phyloP scores from a whole-genome alignment of 441 rosid genomes.

The Raphanus hybrid region DNA sequence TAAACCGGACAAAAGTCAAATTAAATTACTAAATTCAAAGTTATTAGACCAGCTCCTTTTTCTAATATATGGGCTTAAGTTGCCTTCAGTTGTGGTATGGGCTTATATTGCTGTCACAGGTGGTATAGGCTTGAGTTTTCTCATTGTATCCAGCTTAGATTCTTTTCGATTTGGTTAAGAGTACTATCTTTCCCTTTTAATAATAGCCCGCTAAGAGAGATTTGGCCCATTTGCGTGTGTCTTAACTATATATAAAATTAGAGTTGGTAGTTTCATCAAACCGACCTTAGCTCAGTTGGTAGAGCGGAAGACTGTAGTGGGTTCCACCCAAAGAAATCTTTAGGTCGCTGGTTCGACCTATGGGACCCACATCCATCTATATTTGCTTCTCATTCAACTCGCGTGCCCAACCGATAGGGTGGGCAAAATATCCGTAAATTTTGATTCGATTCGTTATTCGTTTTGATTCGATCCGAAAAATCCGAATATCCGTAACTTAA shows the following conservation, averaged over 20 bases:
- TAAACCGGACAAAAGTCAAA: background rate
- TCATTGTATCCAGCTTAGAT: background rate
- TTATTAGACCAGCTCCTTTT: background rate
- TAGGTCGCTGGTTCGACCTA: conserved; percentile 48
- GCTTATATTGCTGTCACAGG: no score
- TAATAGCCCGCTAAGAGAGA: background rate
- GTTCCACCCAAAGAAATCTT: conserved; percentile 24
- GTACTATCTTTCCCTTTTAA: no score
- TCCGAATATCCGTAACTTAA: no score
- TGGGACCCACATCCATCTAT: no score
- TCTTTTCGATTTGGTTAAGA: background rate
- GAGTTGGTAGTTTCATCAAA: no score
- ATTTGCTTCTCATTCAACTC: background rate
- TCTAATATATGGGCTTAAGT: background rate
- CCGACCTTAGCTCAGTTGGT: conserved; percentile 98
- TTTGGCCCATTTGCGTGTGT: background rate
- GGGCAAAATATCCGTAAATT: no score
- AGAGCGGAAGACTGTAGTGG: conserved; percentile 94
- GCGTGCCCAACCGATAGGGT: no score
- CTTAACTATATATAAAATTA: no score
- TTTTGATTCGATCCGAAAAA: no score
- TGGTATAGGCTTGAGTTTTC: background rate
- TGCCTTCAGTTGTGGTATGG: background rate
- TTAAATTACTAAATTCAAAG: background rate
- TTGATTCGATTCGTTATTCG: no score